These are phyloP conservation scores for Phytophthora sp. DNA, from an alignment of 352 stramenopile genomes.

Conservation along the genomic window DNA sequence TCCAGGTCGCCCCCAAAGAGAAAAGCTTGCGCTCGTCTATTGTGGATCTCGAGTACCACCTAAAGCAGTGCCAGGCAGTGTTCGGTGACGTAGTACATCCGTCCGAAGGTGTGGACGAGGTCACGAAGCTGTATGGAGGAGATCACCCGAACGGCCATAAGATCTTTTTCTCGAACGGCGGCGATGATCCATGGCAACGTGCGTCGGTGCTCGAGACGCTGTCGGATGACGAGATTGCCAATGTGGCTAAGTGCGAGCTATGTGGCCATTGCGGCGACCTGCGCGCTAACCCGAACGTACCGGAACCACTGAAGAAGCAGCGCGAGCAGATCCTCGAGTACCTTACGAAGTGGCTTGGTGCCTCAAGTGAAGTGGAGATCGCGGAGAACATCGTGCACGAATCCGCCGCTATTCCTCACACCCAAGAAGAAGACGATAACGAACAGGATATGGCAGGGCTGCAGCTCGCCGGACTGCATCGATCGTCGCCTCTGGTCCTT, in stretches of 20 bases:
- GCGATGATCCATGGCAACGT: conserved; percentile 87
- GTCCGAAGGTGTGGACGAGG: conserved; percentile 59
- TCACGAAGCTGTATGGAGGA: conserved; percentile 77
- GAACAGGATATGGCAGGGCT: conserved; percentile 30
- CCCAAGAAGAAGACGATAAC: conserved; percentile 25
- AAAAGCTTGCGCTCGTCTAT: conserved; percentile 69
- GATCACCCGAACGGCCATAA: conserved; percentile 73
- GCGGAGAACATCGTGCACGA: conserved; percentile 23
- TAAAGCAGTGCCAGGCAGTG: conserved; percentile 74
- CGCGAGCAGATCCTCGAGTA: conserved; percentile 69
- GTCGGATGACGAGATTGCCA: conserved; percentile 64
- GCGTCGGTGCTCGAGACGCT: conserved; percentile 71
- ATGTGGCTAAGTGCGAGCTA: conserved; percentile 76
- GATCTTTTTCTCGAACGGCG: conserved; percentile 87
- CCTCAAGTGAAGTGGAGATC: conserved; percentile 11
- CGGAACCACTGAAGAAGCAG: conserved; percentile 70
- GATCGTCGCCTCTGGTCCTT: conserved; percentile 71
- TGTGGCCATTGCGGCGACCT: conserved; percentile 88
- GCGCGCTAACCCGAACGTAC: conserved; percentile 46
- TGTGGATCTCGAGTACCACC: conserved; percentile 80
- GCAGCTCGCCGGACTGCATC: conserved; percentile 37
- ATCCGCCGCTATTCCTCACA: conserved; percentile 7
- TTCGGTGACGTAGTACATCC: conserved; percentile 77
- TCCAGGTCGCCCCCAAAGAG: conserved; percentile 73
- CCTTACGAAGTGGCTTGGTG: conserved; percentile 65